Evolutionary conservation across 441 rosid species (phyloP).

Genomic region (Gossypium davidsonii): DNA sequence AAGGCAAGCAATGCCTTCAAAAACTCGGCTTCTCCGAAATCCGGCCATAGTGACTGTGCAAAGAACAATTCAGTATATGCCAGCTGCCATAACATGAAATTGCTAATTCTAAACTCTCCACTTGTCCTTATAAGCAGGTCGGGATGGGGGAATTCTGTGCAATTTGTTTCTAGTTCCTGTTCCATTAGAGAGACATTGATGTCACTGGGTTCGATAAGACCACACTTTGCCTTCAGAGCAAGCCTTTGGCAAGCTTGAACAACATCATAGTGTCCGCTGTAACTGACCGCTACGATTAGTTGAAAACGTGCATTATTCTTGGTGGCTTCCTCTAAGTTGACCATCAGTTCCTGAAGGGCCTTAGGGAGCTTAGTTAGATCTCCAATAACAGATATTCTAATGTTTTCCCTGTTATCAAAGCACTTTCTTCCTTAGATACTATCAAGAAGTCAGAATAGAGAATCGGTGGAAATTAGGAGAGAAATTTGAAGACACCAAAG

Average conservation of each 20-base stretch:
- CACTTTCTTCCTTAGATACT: neutral
- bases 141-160: constrained; percentile 27
- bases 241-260: constrained; percentile 39
- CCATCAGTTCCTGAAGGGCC: constrained; percentile 20
- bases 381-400: constrained; percentile 27
- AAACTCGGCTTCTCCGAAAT: constrained; percentile 27
- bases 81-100: constrained; percentile 38
- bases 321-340: constrained; percentile 22
- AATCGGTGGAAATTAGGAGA: too few species aligned
- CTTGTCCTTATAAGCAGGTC: constrained; percentile 35
- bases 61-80: constrained; percentile 36
- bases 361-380: constrained; percentile 25
- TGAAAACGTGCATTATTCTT: constrained; percentile 27
- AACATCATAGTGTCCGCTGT: constrained; percentile 32
- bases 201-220: constrained; percentile 23
- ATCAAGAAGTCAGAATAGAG: neutral
- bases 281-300: constrained; percentile 32
- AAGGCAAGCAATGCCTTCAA: constrained; percentile 35
- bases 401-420: constrained; percentile 23
- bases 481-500: too few species aligned
- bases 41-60: constrained; percentile 27
- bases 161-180: constrained; percentile 28
- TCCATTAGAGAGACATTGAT: constrained; percentile 22
- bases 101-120: constrained; percentile 34
- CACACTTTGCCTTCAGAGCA: constrained; percentile 30